phyloP scores from a whole-genome alignment of 2,329 filamentous ascomycete genomes.

The Aspergillus candidus region DNA sequence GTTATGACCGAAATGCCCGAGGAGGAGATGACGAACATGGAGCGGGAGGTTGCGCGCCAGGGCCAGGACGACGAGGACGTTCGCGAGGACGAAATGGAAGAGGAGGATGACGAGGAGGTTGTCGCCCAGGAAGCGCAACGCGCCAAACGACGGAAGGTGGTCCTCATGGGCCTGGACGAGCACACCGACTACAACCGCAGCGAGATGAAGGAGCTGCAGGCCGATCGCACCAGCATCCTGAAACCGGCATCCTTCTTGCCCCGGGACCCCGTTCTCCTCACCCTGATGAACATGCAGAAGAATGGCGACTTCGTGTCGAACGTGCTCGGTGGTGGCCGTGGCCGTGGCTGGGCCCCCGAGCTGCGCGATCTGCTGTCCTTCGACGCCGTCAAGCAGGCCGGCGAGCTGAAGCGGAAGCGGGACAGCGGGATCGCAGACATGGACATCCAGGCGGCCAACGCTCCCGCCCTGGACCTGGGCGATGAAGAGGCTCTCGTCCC shows the following conservation, averaged over 20 bases:
- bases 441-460: constrained; percentile 62
- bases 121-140: constrained; percentile 62
- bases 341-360: constrained; percentile 82
- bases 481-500: constrained; percentile 56
- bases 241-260: constrained; percentile 78
- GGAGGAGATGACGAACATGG: constrained; percentile 46
- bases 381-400: constrained; percentile 67
- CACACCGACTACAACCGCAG: constrained; percentile 69
- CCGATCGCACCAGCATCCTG: constrained; percentile 78
- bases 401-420: constrained; percentile 87
- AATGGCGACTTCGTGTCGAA: constrained; percentile 83
- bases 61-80: constrained; percentile 32
- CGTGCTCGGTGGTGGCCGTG: constrained; percentile 74
- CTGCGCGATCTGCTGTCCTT: constrained; percentile 86
- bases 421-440: constrained; percentile 80
- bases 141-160: constrained; percentile 65
- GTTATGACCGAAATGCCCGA: constrained; percentile 66
- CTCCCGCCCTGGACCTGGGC: constrained; percentile 54
- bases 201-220: constrained; percentile 80
- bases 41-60: constrained; percentile 42
- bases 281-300: constrained; percentile 86
- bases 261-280: constrained; percentile 77
- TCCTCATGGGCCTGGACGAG: constrained; percentile 68
- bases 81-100: constrained; percentile 47
- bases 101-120: constrained; percentile 43